Percentiles rank a stretch among this genome's conserved stretches.
phyloP scores from a whole-genome alignment of 331 rosid species.

The Quercus tomentella region DNA sequence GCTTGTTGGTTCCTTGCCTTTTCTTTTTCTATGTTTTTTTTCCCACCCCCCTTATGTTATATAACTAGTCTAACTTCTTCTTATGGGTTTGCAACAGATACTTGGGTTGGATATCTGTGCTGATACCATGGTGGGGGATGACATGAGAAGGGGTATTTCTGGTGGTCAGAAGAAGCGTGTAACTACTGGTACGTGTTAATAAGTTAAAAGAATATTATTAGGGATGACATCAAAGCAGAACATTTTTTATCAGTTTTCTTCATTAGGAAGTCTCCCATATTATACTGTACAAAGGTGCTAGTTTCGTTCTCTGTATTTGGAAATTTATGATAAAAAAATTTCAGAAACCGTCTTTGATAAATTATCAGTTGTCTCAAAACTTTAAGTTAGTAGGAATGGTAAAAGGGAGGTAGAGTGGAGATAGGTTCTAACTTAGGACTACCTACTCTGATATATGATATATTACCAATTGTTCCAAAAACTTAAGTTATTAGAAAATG shows the following conservation, averaged over 20 bases:
- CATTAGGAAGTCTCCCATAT: neutral
- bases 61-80: neutral
- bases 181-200: conserved; percentile 43
- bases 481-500: too few species aligned
- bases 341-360: neutral
- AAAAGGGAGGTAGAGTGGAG: too few species aligned
- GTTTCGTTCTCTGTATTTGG: neutral
- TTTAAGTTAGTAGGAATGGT: too few species aligned
- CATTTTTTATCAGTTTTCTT: neutral
- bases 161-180: conserved; percentile 75
- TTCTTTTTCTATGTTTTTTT: too few species aligned
- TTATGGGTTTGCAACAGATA: neutral
- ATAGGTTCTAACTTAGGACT: too few species aligned
- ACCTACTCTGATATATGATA: too few species aligned
- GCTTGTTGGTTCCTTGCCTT: neutral
- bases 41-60: neutral
- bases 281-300: neutral
- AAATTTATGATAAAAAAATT: neutral
- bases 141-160: conserved; percentile 59
- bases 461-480: too few species aligned
- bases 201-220: neutral
- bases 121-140: conserved; percentile 57
- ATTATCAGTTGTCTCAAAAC: too few species aligned
- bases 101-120: conserved; percentile 32
- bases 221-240: neutral